Evolutionary conservation across 108 stramenopile species (phyloP), one percentile per base, ranked within the genome.

Genomic region (Skeletonema tropicum): DNA sequence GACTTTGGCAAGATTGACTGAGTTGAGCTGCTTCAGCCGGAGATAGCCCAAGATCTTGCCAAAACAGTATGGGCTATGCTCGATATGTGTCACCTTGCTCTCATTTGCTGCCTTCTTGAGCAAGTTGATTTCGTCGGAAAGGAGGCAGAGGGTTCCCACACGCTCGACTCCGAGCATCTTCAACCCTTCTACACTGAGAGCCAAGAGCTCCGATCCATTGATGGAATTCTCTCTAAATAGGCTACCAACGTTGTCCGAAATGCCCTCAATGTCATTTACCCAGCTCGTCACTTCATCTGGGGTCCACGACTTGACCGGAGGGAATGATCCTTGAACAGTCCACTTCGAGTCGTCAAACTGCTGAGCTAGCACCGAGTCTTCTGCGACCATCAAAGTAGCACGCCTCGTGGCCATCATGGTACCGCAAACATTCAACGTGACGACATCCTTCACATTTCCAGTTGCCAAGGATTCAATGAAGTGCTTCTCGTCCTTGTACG

Each of bases 321-420:
- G 59, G 14, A 33, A 33, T 14, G 30, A 15, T 15, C 33, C 59
- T 60, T 60, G 59, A 5, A 33, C 59, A 15, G 59, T 60, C 59
- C 29, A 29, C 33, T 60, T 32, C 3, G 33, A 21, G 59, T 60
- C 59, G 19, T 32, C 33, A 6, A 60, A 60, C 59, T 60, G 59
- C 59, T 60, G 59, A 32, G 59, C 59, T 32, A 60, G 33, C 4
- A 60, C 29, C 5, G 59, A 60, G 59, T 60, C 59, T 32, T 60
- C 59, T 0, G 33, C 14, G 13, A 32, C 15, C 19, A n/a, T 14
- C 19, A 60, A 32, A 14, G 59, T 60, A n/a, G 19, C 29, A 29
- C 59, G 59, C 59, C n/a, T 60, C 14, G 59, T 60, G 3, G 59
- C 14, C 59, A 60, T 25, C 30, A 29, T 5, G 0, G 33, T 33